phyloP scores from a whole-genome alignment of 2,329 filamentous ascomycete species.

The Lasiodiplodia hormozganensis region DNA sequence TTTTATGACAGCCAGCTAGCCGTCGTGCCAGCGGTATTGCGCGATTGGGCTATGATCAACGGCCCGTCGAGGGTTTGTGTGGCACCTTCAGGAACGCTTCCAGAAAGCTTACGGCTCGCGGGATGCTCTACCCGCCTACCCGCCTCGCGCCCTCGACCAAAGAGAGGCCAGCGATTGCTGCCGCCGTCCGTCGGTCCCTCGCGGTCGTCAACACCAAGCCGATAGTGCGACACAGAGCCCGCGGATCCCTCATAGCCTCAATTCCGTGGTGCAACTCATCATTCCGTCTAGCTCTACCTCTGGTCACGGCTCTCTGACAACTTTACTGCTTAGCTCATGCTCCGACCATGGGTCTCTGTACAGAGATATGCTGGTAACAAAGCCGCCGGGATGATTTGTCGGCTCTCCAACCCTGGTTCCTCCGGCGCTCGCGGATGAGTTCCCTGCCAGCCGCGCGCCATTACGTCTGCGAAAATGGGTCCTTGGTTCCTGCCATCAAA shows the following conservation, averaged over 20 bases:
- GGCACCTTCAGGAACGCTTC: slow-evolving; percentile 27
- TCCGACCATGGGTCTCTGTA: neutral
- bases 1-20: slow-evolving; percentile 7
- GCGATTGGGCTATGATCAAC: slow-evolving; percentile 22
- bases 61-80: neutral
- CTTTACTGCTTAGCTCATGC: slow-evolving; percentile 20
- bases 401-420: slow-evolving; percentile 2
- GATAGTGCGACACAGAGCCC: slow-evolving; percentile 16
- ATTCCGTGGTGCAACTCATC: slow-evolving; percentile 1
- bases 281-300: neutral
- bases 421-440: slow-evolving; percentile 12
- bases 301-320: neutral
- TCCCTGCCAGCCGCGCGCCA: slow-evolving; percentile 1
- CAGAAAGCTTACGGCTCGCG: slow-evolving; percentile 12
- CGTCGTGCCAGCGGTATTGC: neutral
- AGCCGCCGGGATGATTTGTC: slow-evolving; percentile 2
- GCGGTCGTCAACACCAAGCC: slow-evolving; percentile 15
- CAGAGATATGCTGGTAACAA: neutral
- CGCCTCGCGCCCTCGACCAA: neutral
- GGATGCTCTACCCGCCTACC: slow-evolving; percentile 8
- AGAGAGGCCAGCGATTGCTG: neutral
- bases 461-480: neutral
- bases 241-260: slow-evolving; percentile 23
- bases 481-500: neutral
- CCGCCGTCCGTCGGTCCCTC: neutral